phyloP scores from a whole-genome alignment of 139 green algal genomes.

The Marvania coccoides region DNA sequence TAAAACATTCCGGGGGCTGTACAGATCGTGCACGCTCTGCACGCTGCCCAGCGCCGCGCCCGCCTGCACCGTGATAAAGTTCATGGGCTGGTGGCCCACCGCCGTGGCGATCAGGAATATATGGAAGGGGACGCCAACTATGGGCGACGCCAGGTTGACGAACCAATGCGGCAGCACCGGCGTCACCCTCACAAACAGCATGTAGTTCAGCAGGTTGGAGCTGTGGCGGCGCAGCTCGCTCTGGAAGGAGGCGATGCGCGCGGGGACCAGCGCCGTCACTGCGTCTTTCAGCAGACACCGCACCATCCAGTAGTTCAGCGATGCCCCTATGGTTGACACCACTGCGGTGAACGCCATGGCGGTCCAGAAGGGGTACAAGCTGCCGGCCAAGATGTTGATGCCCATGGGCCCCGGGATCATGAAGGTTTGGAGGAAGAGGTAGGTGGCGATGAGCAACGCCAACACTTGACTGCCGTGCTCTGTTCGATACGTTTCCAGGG shows the following conservation, averaged over 20 bases:
- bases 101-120: conserved; percentile 28
- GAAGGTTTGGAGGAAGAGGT: conserved; percentile 44
- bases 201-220: conserved; percentile 56
- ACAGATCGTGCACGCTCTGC: conserved; percentile 19
- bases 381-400: conserved; percentile 27
- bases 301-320: conserved; percentile 18
- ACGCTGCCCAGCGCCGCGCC: conserved; percentile 14
- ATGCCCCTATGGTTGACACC: conserved; percentile 9
- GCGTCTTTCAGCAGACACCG: conserved; percentile 19
- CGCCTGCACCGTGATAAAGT: conserved; percentile 31
- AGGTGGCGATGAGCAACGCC: conserved; percentile 25
- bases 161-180: conserved; percentile 50
- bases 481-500: conserved; percentile 29
- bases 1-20: conserved; percentile 15
- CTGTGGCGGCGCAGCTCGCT: conserved; percentile 27
- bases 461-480: conserved; percentile 23
- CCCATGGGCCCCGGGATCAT: conserved; percentile 22
- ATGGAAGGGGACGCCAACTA: conserved; percentile 55
- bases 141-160: conserved; percentile 58
- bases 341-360: background rate
- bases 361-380: conserved; percentile 16
- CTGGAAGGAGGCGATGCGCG: conserved; percentile 15
- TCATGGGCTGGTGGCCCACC: conserved; percentile 28
- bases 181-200: conserved; percentile 62
- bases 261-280: conserved; percentile 11